These are phyloP conservation scores for Trifolium dubium DNA, from an alignment of 306 rosid species.

Conservation along the genomic window DNA sequence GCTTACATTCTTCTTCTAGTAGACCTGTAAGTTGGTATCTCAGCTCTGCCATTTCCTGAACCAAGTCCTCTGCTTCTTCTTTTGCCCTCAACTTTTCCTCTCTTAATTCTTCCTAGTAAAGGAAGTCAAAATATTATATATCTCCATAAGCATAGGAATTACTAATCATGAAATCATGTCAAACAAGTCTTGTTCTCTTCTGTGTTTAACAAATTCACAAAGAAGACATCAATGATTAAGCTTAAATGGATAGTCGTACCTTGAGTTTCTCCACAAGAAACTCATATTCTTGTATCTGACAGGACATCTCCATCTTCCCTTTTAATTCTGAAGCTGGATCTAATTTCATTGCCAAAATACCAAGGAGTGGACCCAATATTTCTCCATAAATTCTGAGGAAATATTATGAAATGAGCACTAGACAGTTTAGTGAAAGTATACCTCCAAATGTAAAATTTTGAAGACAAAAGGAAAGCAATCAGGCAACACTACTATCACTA, in stretches of 20 bases:
- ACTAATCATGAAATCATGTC: constrained; percentile 7
- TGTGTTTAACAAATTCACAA: constrained; percentile 22
- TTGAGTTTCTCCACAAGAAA: constrained; percentile 75
- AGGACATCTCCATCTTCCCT: constrained; percentile 53
- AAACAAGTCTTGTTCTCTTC: constrained; percentile 10
- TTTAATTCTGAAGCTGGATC: constrained; percentile 50
- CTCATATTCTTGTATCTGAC: constrained; percentile 68
- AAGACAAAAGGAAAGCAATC: constrained; percentile 9
- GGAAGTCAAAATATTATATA: constrained; percentile 39
- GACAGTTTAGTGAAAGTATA: neutral
- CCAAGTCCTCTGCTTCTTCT: constrained; percentile 92
- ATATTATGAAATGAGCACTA: constrained; percentile 20
- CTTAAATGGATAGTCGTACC: constrained; percentile 50
- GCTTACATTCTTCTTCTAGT: constrained; percentile 91
- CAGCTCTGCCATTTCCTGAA: constrained; percentile 98
- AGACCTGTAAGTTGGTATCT: constrained; percentile 77
- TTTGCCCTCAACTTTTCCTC: constrained; percentile 83
- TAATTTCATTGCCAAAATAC: constrained; percentile 47
- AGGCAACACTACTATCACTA: constrained; percentile 17
- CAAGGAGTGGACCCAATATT: constrained; percentile 54
- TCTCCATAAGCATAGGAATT: constrained; percentile 32
- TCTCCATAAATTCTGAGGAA: constrained; percentile 62
- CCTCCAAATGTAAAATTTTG: constrained; percentile 37
- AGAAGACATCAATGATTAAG: constrained; percentile 28
- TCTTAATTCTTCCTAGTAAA: constrained; percentile 70